Percentiles rank a stretch among this genome's conserved stretches.
Conservation (phyloP, 768 basidiomycete genomes). For the Lentinula sp. region DNA sequence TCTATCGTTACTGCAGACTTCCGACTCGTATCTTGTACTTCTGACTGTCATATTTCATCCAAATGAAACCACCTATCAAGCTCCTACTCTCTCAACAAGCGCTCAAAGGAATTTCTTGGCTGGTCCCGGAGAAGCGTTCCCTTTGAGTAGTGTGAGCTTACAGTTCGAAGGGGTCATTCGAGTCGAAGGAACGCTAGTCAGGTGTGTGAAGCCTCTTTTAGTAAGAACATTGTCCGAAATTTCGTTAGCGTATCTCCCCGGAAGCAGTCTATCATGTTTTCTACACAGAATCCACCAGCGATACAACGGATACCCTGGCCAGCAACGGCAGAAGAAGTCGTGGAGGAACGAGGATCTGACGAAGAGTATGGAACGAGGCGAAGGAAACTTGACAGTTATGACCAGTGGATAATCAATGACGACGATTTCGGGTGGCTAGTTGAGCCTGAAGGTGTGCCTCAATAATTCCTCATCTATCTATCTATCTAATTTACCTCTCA, state of each 20-base stretch:
- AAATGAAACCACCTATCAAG: slow-evolving; percentile 49
- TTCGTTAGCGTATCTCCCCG: slow-evolving; percentile 66
- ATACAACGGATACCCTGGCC: slow-evolving; percentile 88
- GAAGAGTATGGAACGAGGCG: slow-evolving; percentile 12
- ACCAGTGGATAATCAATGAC: slow-evolving; percentile 68
- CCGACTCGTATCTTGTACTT: slow-evolving; percentile 73
- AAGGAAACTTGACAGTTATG: slow-evolving; percentile 40
- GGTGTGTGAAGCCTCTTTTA: slow-evolving; percentile 33
- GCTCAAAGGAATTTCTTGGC: slow-evolving; percentile 67
- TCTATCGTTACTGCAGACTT: slow-evolving; percentile 46
- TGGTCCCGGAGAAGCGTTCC: slow-evolving; percentile 75
- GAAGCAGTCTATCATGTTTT: slow-evolving; percentile 62
- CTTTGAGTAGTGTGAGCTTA: slow-evolving; percentile 61
- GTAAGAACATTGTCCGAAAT: background rate
- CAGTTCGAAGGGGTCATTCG: slow-evolving; percentile 79
- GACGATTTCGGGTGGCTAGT: slow-evolving; percentile 68
- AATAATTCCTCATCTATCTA: background rate
- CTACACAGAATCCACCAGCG: slow-evolving; percentile 67
- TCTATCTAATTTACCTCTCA: slow-evolving; percentile 17
- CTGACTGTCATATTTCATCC: slow-evolving; percentile 57
- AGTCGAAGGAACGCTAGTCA: slow-evolving; percentile 68
- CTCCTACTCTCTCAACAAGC: slow-evolving; percentile 44
- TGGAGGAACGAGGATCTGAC: slow-evolving; percentile 17
- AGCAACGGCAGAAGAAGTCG: slow-evolving; percentile 33
- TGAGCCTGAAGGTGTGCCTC: slow-evolving; percentile 55